phyloP scores from a whole-genome alignment of 2,329 filamentous ascomycete species.

The Allantophomopsis lycopodina region DNA sequence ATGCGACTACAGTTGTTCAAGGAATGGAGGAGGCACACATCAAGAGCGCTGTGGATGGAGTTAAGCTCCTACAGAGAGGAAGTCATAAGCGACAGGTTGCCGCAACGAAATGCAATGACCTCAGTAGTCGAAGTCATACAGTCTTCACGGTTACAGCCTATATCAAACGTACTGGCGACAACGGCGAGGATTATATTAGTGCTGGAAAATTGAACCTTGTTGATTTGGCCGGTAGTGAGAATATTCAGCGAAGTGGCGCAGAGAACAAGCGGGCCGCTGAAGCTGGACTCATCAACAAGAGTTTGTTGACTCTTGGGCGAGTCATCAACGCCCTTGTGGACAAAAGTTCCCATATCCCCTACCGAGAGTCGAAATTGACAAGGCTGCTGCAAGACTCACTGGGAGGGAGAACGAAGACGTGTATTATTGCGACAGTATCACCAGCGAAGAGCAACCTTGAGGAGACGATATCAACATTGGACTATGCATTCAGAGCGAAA shows the following conservation, averaged over 20 bases:
- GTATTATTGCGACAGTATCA: conserved; percentile 94
- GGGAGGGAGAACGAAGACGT: conserved; percentile 90
- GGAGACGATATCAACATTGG: conserved; percentile 94
- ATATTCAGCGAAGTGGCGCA: conserved; percentile 90
- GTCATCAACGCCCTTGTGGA: conserved; percentile 98
- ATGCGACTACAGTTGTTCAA: conserved; percentile 77
- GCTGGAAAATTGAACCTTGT: conserved; percentile 93
- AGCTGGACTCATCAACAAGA: conserved; percentile 96
- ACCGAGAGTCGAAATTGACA: conserved; percentile 90
- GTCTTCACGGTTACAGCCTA: conserved; percentile 94
- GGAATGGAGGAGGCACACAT: conserved; percentile 97
- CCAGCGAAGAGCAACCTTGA: conserved; percentile 91
- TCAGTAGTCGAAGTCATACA: conserved; percentile 93
- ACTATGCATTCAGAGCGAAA: conserved; percentile 96
- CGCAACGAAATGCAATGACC: conserved; percentile 97
- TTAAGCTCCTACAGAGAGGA: conserved; percentile 77
- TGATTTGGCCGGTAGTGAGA: conserved; percentile 92
- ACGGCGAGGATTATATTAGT: conserved; percentile 80
- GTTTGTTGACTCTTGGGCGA: conserved; percentile 80
- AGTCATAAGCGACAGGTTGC: conserved; percentile 96
- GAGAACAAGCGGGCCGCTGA: conserved; percentile 97
- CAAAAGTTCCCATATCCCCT: conserved; percentile 75
- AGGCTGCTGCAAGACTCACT: conserved; percentile 91
- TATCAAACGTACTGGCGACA: conserved; percentile 67
- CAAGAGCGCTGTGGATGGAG: conserved; percentile 69